Percentiles rank a stretch among this genome's conserved stretches.
phyloP scores from a whole-genome alignment of 2,329 filamentous ascomycete species.

The Sclerotinia glacialis region DNA sequence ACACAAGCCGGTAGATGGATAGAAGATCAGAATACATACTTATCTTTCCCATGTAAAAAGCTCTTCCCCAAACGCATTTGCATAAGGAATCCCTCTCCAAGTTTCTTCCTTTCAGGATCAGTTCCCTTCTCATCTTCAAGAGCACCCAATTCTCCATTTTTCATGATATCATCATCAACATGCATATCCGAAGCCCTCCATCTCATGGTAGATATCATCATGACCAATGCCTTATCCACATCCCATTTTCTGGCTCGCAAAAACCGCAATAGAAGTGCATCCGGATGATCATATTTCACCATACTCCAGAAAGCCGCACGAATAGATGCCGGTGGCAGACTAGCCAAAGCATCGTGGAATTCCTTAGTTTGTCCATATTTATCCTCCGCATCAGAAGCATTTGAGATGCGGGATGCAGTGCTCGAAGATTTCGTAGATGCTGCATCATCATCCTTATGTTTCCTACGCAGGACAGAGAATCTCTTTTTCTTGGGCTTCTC shows the following conservation, averaged over 20 bases:
- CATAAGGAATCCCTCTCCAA: slow-evolving; percentile 69
- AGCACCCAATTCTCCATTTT: slow-evolving; percentile 69
- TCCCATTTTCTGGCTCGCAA: slow-evolving; percentile 94
- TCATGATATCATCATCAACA: slow-evolving; percentile 86
- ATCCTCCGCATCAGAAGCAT: slow-evolving; percentile 60
- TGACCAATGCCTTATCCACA: slow-evolving; percentile 84
- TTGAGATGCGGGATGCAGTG: slow-evolving; percentile 24
- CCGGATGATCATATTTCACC: slow-evolving; percentile 93
- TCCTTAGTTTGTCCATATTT: slow-evolving; percentile 90
- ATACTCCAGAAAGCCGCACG: slow-evolving; percentile 84
- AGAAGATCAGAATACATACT: slow-evolving; percentile 38
- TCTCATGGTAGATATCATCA: slow-evolving; percentile 91
- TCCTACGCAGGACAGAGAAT: slow-evolving; percentile 65
- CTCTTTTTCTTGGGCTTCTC: slow-evolving; percentile 73
- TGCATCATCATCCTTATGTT: slow-evolving; percentile 53
- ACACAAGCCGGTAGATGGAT: neutral
- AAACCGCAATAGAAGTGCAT: slow-evolving; percentile 78
- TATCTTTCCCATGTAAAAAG: slow-evolving; percentile 85
- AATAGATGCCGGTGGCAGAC: slow-evolving; percentile 72
- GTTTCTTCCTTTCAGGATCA: slow-evolving; percentile 62
- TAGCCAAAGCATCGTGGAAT: slow-evolving; percentile 77
- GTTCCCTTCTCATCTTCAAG: slow-evolving; percentile 54
- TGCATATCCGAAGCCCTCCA: slow-evolving; percentile 83
- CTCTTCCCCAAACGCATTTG: slow-evolving; percentile 91
- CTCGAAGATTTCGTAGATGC: slow-evolving; percentile 41